Base-by-base conservation (phyloP, 106 monocot genomes). In the Dactylorhiza incarnata region DNA sequence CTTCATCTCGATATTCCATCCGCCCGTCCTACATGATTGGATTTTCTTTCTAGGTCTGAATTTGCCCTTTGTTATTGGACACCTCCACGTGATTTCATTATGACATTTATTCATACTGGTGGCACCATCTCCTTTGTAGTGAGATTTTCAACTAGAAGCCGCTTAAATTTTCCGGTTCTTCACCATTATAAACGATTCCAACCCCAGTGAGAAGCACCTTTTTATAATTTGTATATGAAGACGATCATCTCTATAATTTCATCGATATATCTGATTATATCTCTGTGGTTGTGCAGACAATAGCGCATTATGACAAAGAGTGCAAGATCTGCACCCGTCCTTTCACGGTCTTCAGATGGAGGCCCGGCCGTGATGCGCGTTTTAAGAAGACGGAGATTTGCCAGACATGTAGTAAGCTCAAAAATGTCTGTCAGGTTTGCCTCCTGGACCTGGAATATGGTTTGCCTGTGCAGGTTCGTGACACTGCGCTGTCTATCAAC, bases 281-380 rank as follows among this genome's bases (percentile, higher is more conserved):
- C 29, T 65, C 26, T 26, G 12, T 65, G 19, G 44, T 46, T 69
- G 43, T 72, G 46, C 84, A 95, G 95, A 85, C 87, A 59, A 95
- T 75, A 71, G 95, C 95, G 45, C 91, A 89, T 17, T 99, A 99
- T 73, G 99, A 99, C 74, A 94, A 94, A 70, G 99, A 99, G 79
- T 99, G 99, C 76, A 99, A 99, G 80, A 99, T 99, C 23, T 99
- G 99, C 76, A 89, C 94, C 3, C 75, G 99, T 15, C 99, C 99
- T 12, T 99, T 99, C 76, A 99, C 94, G 9, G 99, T 99, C 25
- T 99, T 99, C 74, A 83, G 99, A 12, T 99, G 99, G 99, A 84
- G 99, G 68, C 99, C 99, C 9, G 99, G 99, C 58, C 85, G 91
- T n/a, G 91, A 91, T 82, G 87, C 91, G 53, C 87, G 91, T 68